Evolutionary conservation across 495 filamentous ascomycete species (phyloP).

Genomic region (Xylaria longipes): DNA sequence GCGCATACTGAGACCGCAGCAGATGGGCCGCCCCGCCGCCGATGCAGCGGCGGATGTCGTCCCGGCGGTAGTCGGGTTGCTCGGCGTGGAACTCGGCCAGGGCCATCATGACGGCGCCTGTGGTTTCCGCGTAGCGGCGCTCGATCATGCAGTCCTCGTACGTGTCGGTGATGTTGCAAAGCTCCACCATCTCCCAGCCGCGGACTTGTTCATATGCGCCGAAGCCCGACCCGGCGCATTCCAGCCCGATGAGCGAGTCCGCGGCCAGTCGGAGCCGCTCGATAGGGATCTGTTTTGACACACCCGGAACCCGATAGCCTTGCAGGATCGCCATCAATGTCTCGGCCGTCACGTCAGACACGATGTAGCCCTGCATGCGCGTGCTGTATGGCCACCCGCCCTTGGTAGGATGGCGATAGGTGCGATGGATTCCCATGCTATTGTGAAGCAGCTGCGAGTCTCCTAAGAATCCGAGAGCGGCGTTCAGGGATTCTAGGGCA

Average conservation of each 20-base stretch:
- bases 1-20: slow-evolving; percentile 65
- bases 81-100: slow-evolving; percentile 69
- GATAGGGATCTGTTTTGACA: slow-evolving; percentile 65
- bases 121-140: slow-evolving; percentile 87
- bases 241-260: slow-evolving; percentile 83
- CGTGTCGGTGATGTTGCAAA: slow-evolving; percentile 82
- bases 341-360: slow-evolving; percentile 81
- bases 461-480: slow-evolving; percentile 77
- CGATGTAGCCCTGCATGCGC: slow-evolving; percentile 79
- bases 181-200: slow-evolving; percentile 69
- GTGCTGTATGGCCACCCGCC: slow-evolving; percentile 87
- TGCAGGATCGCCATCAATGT: slow-evolving; percentile 74
- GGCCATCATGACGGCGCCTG: slow-evolving; percentile 77
- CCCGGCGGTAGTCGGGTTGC: slow-evolving; percentile 70
- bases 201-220: slow-evolving; percentile 79
- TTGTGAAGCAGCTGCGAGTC: slow-evolving; percentile 79
- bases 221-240: slow-evolving; percentile 80
- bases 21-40: slow-evolving; percentile 69
- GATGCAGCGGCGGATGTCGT: slow-evolving; percentile 71
- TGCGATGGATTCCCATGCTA: slow-evolving; percentile 66
- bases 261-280: slow-evolving; percentile 74
- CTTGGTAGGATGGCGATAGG: slow-evolving; percentile 79
- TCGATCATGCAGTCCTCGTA: slow-evolving; percentile 88
- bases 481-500: slow-evolving; percentile 72
- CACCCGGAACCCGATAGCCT: slow-evolving; percentile 69